Conservation (phyloP, 2,329 filamentous ascomycete genomes). For the Madurella mycetomatis region DNA sequence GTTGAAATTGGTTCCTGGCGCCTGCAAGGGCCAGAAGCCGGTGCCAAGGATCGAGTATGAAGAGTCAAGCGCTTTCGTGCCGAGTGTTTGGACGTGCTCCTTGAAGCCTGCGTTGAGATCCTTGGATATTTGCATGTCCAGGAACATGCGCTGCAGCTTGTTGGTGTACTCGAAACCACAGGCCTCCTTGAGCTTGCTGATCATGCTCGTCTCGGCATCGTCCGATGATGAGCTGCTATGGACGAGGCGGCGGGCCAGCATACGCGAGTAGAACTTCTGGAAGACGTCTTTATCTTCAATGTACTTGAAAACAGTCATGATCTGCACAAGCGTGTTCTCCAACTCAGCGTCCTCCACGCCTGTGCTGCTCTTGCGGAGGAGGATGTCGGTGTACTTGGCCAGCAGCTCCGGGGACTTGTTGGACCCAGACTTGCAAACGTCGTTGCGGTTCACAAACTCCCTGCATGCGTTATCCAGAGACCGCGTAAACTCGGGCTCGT, state of each 20-base stretch:
- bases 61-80: conserved; percentile 75
- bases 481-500: conserved; percentile 93
- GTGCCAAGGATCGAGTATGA: conserved; percentile 92
- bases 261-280: conserved; percentile 98
- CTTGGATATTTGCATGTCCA: conserved; percentile 98
- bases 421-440: conserved; percentile 88
- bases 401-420: conserved; percentile 92
- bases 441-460: conserved; percentile 97
- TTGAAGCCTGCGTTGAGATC: conserved; percentile 89
- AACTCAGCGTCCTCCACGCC: conserved; percentile 91
- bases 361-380: conserved; percentile 89
- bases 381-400: conserved; percentile 89
- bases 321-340: conserved; percentile 80
- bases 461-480: conserved; percentile 95
- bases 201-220: conserved; percentile 98
- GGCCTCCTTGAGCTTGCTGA: conserved; percentile 96
- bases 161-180: conserved; percentile 99
- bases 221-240: conserved; percentile 94
- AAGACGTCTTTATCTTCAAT: conserved; percentile 99
- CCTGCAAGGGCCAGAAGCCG: conserved; percentile 90
- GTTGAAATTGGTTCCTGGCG: conserved; percentile 82
- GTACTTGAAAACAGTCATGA: conserved; percentile 99
- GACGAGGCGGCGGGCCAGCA: conserved; percentile 90
- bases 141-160: conserved; percentile 99
- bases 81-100: conserved; percentile 62